These are phyloP conservation scores for Fusarium nelsonii DNA, from an alignment of 2,329 filamentous ascomycete genomes.

Conservation along the genomic window DNA sequence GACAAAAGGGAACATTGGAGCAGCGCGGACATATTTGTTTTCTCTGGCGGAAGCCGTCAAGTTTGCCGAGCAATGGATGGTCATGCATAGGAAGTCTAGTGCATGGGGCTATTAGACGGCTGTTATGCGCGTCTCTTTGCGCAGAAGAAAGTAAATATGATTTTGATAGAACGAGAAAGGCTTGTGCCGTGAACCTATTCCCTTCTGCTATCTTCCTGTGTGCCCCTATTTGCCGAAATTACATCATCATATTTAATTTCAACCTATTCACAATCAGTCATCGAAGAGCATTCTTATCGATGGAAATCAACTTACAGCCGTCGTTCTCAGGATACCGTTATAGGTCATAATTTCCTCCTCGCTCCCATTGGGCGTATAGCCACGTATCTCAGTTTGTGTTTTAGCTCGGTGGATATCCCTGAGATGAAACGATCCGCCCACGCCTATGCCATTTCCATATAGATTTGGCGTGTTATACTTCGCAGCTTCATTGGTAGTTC, in stretches of 20 bases:
- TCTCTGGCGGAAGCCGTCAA: neutral
- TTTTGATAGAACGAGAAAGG: too few relatives aligned
- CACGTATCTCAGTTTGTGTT: constrained; percentile 37
- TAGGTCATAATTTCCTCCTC: constrained; percentile 47
- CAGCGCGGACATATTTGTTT: neutral
- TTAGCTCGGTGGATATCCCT: constrained; percentile 34
- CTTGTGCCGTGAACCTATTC: neutral
- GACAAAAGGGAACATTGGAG: neutral
- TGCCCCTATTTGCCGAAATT: neutral
- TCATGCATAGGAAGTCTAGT: neutral
- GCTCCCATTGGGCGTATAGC: constrained; percentile 39
- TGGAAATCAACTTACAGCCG: constrained; percentile 15
- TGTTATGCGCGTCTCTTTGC: too few relatives aligned
- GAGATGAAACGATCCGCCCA: constrained; percentile 18
- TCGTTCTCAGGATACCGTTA: constrained; percentile 41
- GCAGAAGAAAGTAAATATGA: too few relatives aligned
- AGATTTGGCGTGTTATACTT: constrained; percentile 23
- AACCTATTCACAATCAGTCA: neutral
- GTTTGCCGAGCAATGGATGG: constrained; percentile 1
- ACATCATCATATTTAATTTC: neutral
- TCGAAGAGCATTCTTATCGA: fast-evolving
- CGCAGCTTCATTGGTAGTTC: neutral
- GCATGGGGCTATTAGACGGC: too few relatives aligned
- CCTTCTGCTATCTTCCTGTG: neutral
- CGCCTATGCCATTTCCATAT: constrained; percentile 15